phyloP scores from a whole-genome alignment of 495 filamentous ascomycete genomes.

The Hyaloscypha finlandica region DNA sequence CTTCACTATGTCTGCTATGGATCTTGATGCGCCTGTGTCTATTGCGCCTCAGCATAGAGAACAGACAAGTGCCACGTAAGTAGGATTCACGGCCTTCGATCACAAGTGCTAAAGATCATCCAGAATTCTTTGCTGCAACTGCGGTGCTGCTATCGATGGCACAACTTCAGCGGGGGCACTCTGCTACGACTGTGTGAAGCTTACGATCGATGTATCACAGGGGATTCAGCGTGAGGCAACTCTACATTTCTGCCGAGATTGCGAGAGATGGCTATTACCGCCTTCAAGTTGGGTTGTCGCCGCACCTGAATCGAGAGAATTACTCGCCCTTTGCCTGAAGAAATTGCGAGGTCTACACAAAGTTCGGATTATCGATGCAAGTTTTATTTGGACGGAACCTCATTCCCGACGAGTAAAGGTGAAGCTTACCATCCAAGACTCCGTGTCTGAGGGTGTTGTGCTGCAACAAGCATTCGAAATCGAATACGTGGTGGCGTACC shows the following conservation, averaged over 20 bases:
- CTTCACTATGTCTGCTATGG: constrained; percentile 62
- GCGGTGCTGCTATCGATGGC: constrained; percentile 90
- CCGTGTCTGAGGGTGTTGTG: constrained; percentile 70
- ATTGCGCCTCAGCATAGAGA: constrained; percentile 48
- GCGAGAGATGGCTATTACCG: constrained; percentile 91
- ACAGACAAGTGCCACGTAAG: constrained; percentile 61
- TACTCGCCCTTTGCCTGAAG: constrained; percentile 85
- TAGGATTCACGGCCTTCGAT: constrained; percentile 26
- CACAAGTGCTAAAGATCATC: constrained; percentile 24
- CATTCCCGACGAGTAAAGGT: constrained; percentile 88
- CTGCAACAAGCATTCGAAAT: constrained; percentile 96
- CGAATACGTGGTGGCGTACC: constrained; percentile 81
- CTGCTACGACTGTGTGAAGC: constrained; percentile 91
- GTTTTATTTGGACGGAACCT: constrained; percentile 97
- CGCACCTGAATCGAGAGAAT: constrained; percentile 79
- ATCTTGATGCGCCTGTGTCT: constrained; percentile 64
- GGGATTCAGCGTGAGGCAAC: constrained; percentile 85
- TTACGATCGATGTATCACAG: constrained; percentile 89
- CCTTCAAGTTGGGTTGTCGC: constrained; percentile 84
- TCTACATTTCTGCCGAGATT: constrained; percentile 84
- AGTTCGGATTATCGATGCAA: constrained; percentile 90
- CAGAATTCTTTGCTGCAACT: constrained; percentile 94
- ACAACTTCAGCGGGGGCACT: constrained; percentile 83
- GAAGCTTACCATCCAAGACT: constrained; percentile 86
- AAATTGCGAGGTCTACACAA: constrained; percentile 79